Percentiles rank a stretch among this genome's conserved stretches.
phyloP scores from a whole-genome alignment of 2,329 filamentous ascomycete species.

The Immersiporthe knoxdaviesiana region DNA sequence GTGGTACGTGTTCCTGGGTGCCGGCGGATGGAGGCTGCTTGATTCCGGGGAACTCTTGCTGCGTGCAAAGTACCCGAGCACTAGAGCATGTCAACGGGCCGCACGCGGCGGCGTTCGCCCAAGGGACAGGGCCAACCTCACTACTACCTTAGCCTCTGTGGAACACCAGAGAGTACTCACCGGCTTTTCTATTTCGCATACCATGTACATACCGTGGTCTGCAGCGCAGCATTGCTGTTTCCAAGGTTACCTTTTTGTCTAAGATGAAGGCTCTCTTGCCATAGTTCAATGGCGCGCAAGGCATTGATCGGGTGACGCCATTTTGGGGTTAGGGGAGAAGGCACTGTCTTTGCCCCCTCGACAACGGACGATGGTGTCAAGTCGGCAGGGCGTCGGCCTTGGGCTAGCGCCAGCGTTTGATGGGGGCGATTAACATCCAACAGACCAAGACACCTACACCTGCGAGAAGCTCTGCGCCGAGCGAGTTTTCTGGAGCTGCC shows the following conservation, averaged over 20 bases:
- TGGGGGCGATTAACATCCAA: neutral
- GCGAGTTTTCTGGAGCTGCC: too few species aligned
- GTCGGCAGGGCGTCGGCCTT: neutral
- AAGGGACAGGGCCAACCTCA: neutral
- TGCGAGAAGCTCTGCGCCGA: constrained; percentile 3
- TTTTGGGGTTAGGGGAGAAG: neutral
- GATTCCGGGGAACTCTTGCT: neutral
- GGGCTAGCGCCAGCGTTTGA: constrained; percentile 1
- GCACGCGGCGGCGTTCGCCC: neutral
- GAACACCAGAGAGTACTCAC: neutral
- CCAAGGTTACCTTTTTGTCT: neutral
- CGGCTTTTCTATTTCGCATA: neutral
- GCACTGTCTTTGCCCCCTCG: constrained; percentile 18
- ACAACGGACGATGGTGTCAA: constrained; percentile 16
- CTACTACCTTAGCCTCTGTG: neutral
- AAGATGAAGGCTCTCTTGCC: neutral
- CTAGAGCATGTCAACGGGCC: neutral
- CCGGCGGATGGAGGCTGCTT: neutral
- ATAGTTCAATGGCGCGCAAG: neutral
- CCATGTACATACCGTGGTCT: neutral
- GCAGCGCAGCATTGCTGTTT: neutral
- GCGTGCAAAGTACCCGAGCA: neutral
- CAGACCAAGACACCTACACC: constrained; percentile 13
- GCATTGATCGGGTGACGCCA: neutral
- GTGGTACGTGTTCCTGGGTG: neutral